These are phyloP conservation scores for Trichosporon sp. DNA, from an alignment of 1,284 basidiomycete species.

Conservation along the genomic window DNA sequence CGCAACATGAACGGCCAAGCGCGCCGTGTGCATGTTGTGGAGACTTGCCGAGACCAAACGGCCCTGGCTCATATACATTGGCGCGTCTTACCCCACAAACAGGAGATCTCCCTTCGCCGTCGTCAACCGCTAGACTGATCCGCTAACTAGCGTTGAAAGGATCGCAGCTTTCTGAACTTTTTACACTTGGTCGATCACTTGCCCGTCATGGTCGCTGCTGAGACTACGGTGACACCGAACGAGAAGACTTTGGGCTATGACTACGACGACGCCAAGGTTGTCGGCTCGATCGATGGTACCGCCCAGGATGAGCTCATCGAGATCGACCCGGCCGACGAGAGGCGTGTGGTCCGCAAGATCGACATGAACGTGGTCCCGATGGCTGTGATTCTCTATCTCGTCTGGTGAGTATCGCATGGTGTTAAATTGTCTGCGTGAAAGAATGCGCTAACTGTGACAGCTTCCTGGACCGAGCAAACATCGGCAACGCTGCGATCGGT, in stretches of 20 bases:
- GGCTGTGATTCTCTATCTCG: background rate
- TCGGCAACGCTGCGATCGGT: slow-evolving; percentile 8
- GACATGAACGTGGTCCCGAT: background rate
- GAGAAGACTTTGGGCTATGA: background rate
- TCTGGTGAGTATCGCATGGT: background rate
- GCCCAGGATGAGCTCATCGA: background rate
- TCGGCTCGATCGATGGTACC: background rate
- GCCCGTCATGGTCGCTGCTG: background rate
- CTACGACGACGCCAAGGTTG: background rate
- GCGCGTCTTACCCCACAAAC: background rate
- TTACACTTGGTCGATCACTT: background rate
- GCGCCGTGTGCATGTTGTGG: too few relatives aligned
- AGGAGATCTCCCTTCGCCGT: too few relatives aligned
- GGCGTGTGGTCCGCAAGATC: background rate
- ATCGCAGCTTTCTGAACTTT: too few relatives aligned
- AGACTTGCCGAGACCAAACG: too few relatives aligned
- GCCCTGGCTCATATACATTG: background rate
- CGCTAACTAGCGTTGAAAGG: background rate
- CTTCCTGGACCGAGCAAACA: background rate
- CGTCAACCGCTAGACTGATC: too few relatives aligned
- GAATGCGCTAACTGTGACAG: background rate
- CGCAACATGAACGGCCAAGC: background rate
- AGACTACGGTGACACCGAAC: background rate
- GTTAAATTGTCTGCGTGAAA: background rate
- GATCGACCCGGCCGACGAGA: background rate